Conservation (phyloP, 2,329 filamentous ascomycete species). For the Aspergillus eucalypticola region DNA sequence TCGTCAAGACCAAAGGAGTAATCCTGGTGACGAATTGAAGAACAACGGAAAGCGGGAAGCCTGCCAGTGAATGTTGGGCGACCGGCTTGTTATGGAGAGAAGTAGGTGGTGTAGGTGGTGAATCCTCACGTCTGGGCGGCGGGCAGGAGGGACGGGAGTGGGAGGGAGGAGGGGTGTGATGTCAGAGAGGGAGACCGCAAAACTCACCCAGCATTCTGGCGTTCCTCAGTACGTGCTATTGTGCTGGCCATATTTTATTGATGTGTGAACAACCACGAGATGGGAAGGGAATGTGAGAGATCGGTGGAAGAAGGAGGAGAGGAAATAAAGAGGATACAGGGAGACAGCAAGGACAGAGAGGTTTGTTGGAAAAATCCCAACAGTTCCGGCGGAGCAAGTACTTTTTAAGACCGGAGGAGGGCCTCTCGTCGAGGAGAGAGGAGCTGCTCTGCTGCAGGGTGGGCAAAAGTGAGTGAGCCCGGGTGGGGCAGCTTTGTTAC, state of each 20-base stretch:
- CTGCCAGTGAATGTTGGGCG: neutral
- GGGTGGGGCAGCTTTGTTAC: conserved; percentile 17
- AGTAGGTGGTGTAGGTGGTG: conserved; percentile 9
- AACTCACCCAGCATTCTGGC: conserved; percentile 55
- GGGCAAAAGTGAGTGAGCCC: conserved; percentile 5
- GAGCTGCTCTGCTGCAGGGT: conserved; percentile 8
- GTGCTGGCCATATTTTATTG: conserved; percentile 51
- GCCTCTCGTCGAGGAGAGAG: conserved; percentile 6
- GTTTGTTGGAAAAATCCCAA: conserved; percentile 24
- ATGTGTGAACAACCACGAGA: conserved; percentile 16
- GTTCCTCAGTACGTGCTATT: conserved; percentile 52
- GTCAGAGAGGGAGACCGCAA: conserved; percentile 34
- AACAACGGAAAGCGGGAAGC: neutral
- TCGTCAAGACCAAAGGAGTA: neutral
- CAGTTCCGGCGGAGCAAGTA: conserved; percentile 35
- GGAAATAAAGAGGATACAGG: conserved; percentile 16
- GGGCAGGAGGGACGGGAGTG: conserved; percentile 21
- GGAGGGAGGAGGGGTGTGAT: conserved; percentile 34
- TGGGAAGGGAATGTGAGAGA: conserved; percentile 15
- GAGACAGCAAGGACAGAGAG: conserved; percentile 26
- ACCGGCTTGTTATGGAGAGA: conserved; percentile 9
- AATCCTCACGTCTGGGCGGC: conserved; percentile 1
- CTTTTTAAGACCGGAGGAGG: conserved; percentile 33
- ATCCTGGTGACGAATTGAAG: conserved; percentile 1
- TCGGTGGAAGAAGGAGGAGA: conserved; percentile 15